Evolutionary conservation across 2,329 filamentous ascomycete genomes (phyloP), one percentile per base, ranked within the genome.

Genomic region (Penicillium sp.): DNA sequence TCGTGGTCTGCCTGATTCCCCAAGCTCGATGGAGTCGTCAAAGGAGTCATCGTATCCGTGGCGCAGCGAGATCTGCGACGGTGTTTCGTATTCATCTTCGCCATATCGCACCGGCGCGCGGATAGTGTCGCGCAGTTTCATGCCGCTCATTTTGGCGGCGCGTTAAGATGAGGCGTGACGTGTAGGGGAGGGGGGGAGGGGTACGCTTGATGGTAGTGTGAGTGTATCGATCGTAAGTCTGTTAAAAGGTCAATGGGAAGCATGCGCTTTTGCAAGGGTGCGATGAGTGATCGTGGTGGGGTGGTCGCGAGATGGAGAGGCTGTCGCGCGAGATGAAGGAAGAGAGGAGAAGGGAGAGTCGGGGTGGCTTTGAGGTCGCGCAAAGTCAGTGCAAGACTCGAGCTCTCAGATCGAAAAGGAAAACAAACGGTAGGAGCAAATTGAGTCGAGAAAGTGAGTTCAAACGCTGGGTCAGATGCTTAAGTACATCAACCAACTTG

Each of bases 111-210:
- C 49, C 10, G 75, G 74, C 21, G 61, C 64, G 15, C 62, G 67
- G 51, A 77, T 70, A 17, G 31, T 69, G 6, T 62, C 56, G 59
- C 75, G 70, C 19, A 76, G 69, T 50, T 63, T 70, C 73, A 75
- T 75, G 29, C 35, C n/a, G 25, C 48, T 56, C 46, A 61, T 62
- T 50, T 17, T 59, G 56, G 38, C 47, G 38, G 48, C 13, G 23
- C 9, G 54, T 23, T 27, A 23, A 23, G 27, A 17, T 10, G 38
- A 2, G n/a, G 21, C 21, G 38, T 19, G 21, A 9, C 23, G 9
- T 15, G n/a, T n/a, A 8, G 12, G n/a, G 13, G 41, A 42, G 12
- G 17, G 46, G 21, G 7, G 38, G 46, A 27, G 6, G 6, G 19
- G 10, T n/a, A n/a, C 23, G 23, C 9, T 42, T 15, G 4, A 35